Conservation (phyloP, 2,329 filamentous ascomycete genomes). For the Geosmithia putterillii region DNA sequence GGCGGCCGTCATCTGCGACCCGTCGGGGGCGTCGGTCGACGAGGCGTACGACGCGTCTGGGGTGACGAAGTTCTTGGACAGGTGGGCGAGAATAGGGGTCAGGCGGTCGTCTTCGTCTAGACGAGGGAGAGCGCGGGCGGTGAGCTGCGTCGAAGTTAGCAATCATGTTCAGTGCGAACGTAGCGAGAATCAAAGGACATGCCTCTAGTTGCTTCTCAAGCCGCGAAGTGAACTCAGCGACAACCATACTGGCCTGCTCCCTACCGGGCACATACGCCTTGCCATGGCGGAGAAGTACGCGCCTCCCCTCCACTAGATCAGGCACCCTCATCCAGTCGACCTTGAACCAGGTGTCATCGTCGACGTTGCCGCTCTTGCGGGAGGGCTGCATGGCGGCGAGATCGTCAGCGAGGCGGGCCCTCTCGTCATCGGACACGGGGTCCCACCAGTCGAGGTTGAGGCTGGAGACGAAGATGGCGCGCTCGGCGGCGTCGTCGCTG, state of each 20-base stretch:
- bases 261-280: conserved; percentile 84
- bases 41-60: conserved; percentile 70
- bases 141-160: conserved; percentile 42
- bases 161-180: neutral
- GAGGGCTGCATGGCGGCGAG: conserved; percentile 37
- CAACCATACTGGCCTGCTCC: conserved; percentile 80
- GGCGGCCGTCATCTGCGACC: conserved; percentile 63
- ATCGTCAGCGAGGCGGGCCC: conserved; percentile 45
- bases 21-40: conserved; percentile 50
- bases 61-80: conserved; percentile 93
- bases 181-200: neutral
- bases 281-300: conserved; percentile 64
- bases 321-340: conserved; percentile 92
- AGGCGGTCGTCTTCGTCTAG: conserved; percentile 95
- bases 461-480: conserved; percentile 61
- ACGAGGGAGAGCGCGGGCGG: conserved; percentile 78
- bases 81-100: conserved; percentile 52
- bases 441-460: conserved; percentile 89
- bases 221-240: conserved; percentile 70
- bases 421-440: conserved; percentile 68
- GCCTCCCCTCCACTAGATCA: conserved; percentile 71
- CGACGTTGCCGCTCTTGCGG: conserved; percentile 26
- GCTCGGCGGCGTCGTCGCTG: conserved; percentile 62
- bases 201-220: conserved; percentile 71
- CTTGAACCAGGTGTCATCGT: conserved; percentile 89